phyloP scores from a whole-genome alignment of 352 stramenopile genomes.

The Phytophthora ohioensis region DNA sequence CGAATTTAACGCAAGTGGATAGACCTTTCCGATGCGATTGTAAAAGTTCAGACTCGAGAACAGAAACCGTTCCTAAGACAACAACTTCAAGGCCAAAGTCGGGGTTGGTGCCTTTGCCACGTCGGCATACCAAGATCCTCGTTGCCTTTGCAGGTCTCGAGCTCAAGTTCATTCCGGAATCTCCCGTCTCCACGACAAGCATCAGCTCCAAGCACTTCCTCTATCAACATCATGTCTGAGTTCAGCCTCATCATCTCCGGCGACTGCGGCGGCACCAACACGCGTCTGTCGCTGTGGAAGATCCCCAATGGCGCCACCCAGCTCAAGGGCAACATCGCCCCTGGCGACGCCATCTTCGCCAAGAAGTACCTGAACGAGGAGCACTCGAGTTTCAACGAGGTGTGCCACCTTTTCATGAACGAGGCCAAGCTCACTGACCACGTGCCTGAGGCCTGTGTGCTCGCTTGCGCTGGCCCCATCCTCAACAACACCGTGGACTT shows the following conservation, averaged over 20 bases:
- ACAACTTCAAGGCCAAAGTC: slow-evolving; percentile 25
- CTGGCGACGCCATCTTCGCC: slow-evolving; percentile 72
- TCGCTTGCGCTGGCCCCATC: slow-evolving; percentile 81
- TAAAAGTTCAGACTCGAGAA: slow-evolving; percentile 27
- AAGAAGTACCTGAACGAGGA: slow-evolving; percentile 89
- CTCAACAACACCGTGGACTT: slow-evolving; percentile 85
- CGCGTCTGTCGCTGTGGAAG: slow-evolving; percentile 89
- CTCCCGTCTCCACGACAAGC: slow-evolving; percentile 23
- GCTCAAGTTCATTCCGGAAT: slow-evolving; percentile 31
- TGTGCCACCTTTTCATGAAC: slow-evolving; percentile 93
- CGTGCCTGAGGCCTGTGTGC: slow-evolving; percentile 63
- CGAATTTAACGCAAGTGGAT: too few species aligned
- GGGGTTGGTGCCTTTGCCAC: slow-evolving; percentile 11
- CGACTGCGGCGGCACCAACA: slow-evolving; percentile 97
- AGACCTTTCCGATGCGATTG: slow-evolving; percentile 5
- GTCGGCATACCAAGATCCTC: slow-evolving; percentile 29
- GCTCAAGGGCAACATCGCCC: slow-evolving; percentile 58
- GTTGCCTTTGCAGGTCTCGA: neutral
- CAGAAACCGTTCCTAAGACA: slow-evolving; percentile 12
- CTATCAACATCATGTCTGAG: slow-evolving; percentile 14
- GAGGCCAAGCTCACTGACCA: slow-evolving; percentile 83
- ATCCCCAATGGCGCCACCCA: slow-evolving; percentile 56
- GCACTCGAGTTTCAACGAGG: slow-evolving; percentile 78
- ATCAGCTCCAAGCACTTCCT: too few species aligned
- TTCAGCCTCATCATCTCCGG: slow-evolving; percentile 69